phyloP scores from a whole-genome alignment of 2,329 filamentous ascomycete species.

The Fusarium nematophilum region DNA sequence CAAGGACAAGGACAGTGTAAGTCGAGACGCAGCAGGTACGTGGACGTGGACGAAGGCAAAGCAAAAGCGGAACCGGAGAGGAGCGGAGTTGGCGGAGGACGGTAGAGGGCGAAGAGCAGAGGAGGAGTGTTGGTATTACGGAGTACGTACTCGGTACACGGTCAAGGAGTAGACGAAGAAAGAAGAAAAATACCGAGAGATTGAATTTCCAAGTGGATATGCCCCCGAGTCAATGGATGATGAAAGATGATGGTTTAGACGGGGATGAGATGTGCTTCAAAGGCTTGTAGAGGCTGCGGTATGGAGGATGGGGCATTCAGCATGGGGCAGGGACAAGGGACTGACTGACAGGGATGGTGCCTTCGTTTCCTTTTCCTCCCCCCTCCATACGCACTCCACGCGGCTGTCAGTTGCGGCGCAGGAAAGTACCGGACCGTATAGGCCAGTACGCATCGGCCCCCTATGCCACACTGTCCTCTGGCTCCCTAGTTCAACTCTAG shows the following conservation, averaged over 20 bases:
- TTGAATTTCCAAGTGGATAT: slow-evolving; percentile 18
- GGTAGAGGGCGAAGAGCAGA: neutral
- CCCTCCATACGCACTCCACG: slow-evolving; percentile 24
- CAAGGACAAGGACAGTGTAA: slow-evolving; percentile 32
- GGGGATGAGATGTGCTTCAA: slow-evolving; percentile 29
- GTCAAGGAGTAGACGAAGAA: slow-evolving; percentile 2
- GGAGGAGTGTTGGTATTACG: neutral
- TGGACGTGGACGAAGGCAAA: neutral
- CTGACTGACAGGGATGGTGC: slow-evolving; percentile 23
- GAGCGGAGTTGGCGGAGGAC: slow-evolving; percentile 23
- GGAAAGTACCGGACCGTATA: slow-evolving; percentile 15
- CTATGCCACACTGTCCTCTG: neutral
- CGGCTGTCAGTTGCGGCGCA: slow-evolving; percentile 39
- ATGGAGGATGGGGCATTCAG: slow-evolving; percentile 42
- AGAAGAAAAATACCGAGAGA: slow-evolving; percentile 9
- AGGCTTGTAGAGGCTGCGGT: slow-evolving; percentile 16
- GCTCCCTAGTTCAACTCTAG: neutral
- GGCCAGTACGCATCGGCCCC: slow-evolving; percentile 6
- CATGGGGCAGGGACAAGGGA: slow-evolving; percentile 44
- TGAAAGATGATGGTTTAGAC: slow-evolving; percentile 29
- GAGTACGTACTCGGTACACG: no score
- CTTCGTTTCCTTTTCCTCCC: slow-evolving; percentile 26
- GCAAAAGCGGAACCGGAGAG: slow-evolving; percentile 23
- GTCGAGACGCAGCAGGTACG: slow-evolving; percentile 24
- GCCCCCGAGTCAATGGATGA: slow-evolving; percentile 26